phyloP scores from a whole-genome alignment of 495 filamentous ascomycete species.

The Penicillium coprophilum region DNA sequence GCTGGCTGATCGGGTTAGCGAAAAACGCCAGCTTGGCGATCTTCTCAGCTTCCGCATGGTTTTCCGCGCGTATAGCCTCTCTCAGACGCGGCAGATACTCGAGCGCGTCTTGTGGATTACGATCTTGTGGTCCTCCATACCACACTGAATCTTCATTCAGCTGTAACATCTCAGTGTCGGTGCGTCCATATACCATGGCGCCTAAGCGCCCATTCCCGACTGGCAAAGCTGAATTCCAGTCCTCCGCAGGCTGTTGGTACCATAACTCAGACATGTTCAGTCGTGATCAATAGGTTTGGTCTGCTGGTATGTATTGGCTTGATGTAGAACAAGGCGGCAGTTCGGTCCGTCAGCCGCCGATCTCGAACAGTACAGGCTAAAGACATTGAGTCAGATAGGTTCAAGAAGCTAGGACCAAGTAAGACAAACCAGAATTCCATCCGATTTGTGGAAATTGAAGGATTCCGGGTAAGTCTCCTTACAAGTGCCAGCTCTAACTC shows the following conservation, averaged over 20 bases:
- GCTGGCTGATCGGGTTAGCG: constrained; percentile 43
- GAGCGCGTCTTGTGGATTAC: constrained; percentile 41
- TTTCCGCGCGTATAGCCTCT: constrained; percentile 40
- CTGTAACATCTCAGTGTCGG: constrained; percentile 45
- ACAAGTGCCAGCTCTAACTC: constrained; percentile 1
- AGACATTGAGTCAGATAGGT: neutral
- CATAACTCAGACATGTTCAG: constrained; percentile 33
- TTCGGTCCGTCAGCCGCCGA: constrained; percentile 7
- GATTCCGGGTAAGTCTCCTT: neutral
- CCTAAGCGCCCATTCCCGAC: constrained; percentile 56
- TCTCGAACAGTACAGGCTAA: neutral
- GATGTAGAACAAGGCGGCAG: neutral
- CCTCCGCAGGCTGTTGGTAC: constrained; percentile 28
- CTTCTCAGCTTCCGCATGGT: constrained; percentile 43
- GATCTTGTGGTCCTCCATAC: constrained; percentile 50
- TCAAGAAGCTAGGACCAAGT: neutral
- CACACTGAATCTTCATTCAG: constrained; percentile 57
- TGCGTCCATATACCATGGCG: constrained; percentile 49
- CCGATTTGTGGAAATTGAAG: neutral
- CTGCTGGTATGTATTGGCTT: neutral
- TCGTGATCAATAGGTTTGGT: neutral
- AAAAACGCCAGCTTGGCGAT: constrained; percentile 42
- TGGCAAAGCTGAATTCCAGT: constrained; percentile 35
- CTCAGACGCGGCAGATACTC: constrained; percentile 37
- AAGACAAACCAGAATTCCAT: neutral